Base-by-base conservation (phyloP, 768 basidiomycete genomes). In the Butyriboletus loyo region DNA sequence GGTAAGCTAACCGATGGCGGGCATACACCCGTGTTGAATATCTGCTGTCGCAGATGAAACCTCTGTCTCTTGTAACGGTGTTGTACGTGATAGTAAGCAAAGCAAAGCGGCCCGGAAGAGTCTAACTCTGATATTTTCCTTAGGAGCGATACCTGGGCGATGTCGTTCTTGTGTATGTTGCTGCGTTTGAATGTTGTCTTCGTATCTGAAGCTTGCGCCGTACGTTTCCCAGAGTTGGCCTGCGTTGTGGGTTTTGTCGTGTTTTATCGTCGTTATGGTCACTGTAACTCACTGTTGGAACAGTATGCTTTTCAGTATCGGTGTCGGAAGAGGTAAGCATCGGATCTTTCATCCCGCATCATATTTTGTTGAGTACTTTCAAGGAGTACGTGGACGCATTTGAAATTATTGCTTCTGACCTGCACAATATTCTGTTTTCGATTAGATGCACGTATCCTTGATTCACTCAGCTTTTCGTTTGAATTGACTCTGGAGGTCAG, bases 101-200 rank as follows among this genome's bases (percentile, higher is more conserved):
- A 34, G 38, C 3, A 27, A 40, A 5, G 11, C 17, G 17, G 1
- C 3, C 17, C 7, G 17, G 28, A 38, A 32, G 27, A 7, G n/a
- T 30, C 25, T 32, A 14, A 17, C 30, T 42, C 43, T 61, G n/a
- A 54, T 47, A 13, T 34, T 39, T 25, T 46, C 24, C 34, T 37
- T 47, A 69, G 67, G 67, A 64, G 28, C 69, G 67, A 45, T 69
- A 69, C 28, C 36, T 69, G 17, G 67, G 67, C 24, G 67, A 71
- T 54, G 32, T 58, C 25, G 61, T 71, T 37, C 59, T 69, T 4
- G 34, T 69, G 67, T 69, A 56, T 30, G 65, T 57, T 19, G 14
- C 8, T 25, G 8, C 30, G 3, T 41, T 46, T 36, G 41, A 27
- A 25, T 17, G 7, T 28, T 11, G 13, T 27, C 11, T 37, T 38